Evolutionary conservation across 1,284 basidiomycete genomes (phyloP), one percentile per base, ranked within the genome.

Genomic region (Pseudozyma sp.): DNA sequence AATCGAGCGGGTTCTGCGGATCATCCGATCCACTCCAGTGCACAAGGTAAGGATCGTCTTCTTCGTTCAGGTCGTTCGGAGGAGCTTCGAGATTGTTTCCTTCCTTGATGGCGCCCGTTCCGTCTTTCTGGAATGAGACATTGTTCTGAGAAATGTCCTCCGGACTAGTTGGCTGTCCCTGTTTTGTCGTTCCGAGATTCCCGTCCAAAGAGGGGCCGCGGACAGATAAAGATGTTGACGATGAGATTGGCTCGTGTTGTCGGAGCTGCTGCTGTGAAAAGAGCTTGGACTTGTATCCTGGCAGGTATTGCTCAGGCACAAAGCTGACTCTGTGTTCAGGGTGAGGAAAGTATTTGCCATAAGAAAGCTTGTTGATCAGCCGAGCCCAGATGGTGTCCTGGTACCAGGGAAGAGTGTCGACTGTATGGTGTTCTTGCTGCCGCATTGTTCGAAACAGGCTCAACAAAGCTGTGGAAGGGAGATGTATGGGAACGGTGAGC

Each of bases 41-140:
- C 14, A 90, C 87, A n/a, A 90, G 84, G 54, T 29, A 84, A 67
- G 35, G 85, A 65, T 80, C 75, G 5, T 39, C 29, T 42, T 60
- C 53, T 19, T 69, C 53, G 4, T 61, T 47, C 37, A 66, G 42
- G 16, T 47, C 37, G 14, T 62, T 50, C 3, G 64, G 57, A 2
- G 64, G 49, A 7, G 49, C 45, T 42, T 65, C 69, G 24, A 34
- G 34, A 16, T 50, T 59, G 2, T 45, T n/a, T n/a, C 55, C 16
- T 7, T 54, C n/a, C 7, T 14, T 11, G 34, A 11, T 37, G n/a
- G 14, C 17, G 19, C 16, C 5, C 3, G 39, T 24, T 24, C 24
- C 24, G 24, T 24, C 24, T 24, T 24, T 24, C 24, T 24, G 24
- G 24, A 24, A 24, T 24, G 24, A 24, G 24, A 24, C 24, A 24